Evolutionary conservation across 345 rosid genomes (phyloP).

Genomic region (Camelina neglecta): DNA sequence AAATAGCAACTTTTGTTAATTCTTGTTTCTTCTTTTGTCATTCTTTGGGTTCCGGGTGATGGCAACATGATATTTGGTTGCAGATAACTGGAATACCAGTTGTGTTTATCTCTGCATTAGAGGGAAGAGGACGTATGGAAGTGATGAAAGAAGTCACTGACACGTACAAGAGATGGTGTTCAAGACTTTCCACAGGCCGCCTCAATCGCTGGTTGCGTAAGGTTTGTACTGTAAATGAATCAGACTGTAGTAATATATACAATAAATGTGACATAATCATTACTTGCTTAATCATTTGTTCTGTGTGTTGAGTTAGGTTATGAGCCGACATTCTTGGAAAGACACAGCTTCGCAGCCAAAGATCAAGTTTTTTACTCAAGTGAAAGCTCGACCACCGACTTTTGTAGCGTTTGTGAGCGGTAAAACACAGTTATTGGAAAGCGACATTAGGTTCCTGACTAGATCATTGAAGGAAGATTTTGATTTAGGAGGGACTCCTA

Average conservation of each 20-base stretch:
- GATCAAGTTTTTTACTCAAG: slow-evolving; percentile 95
- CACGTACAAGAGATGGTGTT: slow-evolving; percentile 87
- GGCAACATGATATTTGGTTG: slow-evolving; percentile 27
- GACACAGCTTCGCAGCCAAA: slow-evolving; percentile 85
- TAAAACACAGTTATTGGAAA: slow-evolving; percentile 64
- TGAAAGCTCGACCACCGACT: slow-evolving; percentile 98
- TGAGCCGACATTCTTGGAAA: slow-evolving; percentile 98
- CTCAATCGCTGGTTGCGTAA: slow-evolving; percentile 93
- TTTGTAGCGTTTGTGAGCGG: slow-evolving; percentile 86
- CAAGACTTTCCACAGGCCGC: slow-evolving; percentile 82
- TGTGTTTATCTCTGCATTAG: slow-evolving; percentile 85
- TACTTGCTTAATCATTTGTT: slow-evolving; percentile 9
- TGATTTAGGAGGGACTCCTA: slow-evolving; percentile 89
- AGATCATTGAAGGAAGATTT: slow-evolving; percentile 94
- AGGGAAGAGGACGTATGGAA: slow-evolving; percentile 76
- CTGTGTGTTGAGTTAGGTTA: slow-evolving; percentile 54
- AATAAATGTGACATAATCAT: background rate
- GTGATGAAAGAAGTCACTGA: slow-evolving; percentile 78
- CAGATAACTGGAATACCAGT: slow-evolving; percentile 90
- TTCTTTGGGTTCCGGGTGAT: background rate
- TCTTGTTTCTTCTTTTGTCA: background rate
- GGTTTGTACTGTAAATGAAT: slow-evolving; percentile 47
- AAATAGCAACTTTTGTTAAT: background rate
- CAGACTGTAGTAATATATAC: background rate
- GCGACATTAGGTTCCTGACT: slow-evolving; percentile 77